phyloP scores from a whole-genome alignment of 768 basidiomycete genomes.

The Neoboletus magnificus region DNA sequence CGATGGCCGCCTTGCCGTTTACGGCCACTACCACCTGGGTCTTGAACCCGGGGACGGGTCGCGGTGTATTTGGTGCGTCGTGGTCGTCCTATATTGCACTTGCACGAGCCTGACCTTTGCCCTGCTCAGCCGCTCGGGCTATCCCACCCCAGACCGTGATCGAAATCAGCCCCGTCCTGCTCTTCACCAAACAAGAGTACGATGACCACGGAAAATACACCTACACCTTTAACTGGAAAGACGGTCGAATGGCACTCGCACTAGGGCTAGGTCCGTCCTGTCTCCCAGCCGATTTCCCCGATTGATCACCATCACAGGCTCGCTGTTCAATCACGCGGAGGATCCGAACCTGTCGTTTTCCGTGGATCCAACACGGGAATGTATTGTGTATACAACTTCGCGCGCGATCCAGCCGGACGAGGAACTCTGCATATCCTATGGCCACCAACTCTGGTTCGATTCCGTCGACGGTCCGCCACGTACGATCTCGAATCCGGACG shows the following conservation, averaged over 20 bases:
- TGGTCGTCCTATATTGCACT: background rate
- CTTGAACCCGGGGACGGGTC: conserved; percentile 53
- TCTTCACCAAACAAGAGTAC: conserved; percentile 72
- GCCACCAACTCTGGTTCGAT: conserved; percentile 64
- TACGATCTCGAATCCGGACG: background rate
- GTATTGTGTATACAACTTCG: conserved; percentile 60
- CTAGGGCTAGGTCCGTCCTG: conserved; percentile 64
- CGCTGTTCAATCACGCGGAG: conserved; percentile 76
- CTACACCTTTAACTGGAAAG: conserved; percentile 74
- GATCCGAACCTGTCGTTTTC: conserved; percentile 68
- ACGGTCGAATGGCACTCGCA: conserved; percentile 73
- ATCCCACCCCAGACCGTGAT: conserved; percentile 58
- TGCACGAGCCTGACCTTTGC: conserved; percentile 27
- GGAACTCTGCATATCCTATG: conserved; percentile 80
- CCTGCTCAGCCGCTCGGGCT: conserved; percentile 15
- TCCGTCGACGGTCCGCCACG: conserved; percentile 29
- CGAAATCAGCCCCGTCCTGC: conserved; percentile 83
- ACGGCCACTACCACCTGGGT: conserved; percentile 11
- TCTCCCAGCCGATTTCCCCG: background rate
- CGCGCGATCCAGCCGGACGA: conserved; percentile 55
- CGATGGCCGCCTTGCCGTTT: conserved; percentile 11
- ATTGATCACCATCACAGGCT: conserved; percentile 47
- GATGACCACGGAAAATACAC: conserved; percentile 59
- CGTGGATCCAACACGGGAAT: conserved; percentile 49
- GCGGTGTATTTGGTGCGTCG: conserved; percentile 60